These are phyloP conservation scores for Hyaloscypha finlandica DNA, from an alignment of 495 filamentous ascomycete genomes.

Conservation along the genomic window DNA sequence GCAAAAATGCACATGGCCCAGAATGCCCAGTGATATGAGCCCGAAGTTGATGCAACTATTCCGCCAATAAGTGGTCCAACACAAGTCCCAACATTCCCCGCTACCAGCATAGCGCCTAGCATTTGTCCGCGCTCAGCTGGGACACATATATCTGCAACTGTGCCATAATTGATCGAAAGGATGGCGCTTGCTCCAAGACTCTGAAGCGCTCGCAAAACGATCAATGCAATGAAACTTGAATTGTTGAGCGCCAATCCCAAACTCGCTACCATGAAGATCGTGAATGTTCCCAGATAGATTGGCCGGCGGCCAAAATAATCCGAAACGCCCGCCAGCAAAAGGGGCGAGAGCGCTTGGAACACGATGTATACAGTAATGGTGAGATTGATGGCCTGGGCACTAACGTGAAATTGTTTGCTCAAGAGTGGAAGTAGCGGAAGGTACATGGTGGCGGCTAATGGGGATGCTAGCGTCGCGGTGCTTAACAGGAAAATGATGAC, in stretches of 20 bases:
- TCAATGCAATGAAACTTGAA: not conserved
- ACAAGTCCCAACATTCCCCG: slow-evolving; percentile 3
- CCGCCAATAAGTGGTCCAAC: slow-evolving; percentile 42
- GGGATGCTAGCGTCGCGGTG: slow-evolving; percentile 9
- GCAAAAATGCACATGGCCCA: slow-evolving; percentile 28
- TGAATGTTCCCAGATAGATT: not conserved
- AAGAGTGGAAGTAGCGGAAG: slow-evolving; percentile 18
- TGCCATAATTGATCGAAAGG: slow-evolving; percentile 34
- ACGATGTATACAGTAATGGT: slow-evolving; percentile 40
- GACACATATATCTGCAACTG: slow-evolving; percentile 41
- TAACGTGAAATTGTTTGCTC: slow-evolving; percentile 15
- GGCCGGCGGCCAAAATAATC: not conserved
- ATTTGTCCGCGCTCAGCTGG: slow-evolving; percentile 42
- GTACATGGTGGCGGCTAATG: not conserved
- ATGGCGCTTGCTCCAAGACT: slow-evolving; percentile 14
- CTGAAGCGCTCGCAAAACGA: not conserved
- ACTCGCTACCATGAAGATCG: not conserved
- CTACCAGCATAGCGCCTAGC: slow-evolving; percentile 27
- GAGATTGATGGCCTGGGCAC: slow-evolving; percentile 33
- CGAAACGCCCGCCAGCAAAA: slow-evolving; percentile 22
- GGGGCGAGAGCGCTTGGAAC: slow-evolving; percentile 13
- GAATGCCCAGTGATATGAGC: slow-evolving; percentile 38
- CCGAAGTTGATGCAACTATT: slow-evolving; percentile 44
- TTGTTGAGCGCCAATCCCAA: not conserved
- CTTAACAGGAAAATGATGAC: not conserved